Base-by-base conservation (phyloP, 352 stramenopile species). In the Blastocystis sp. region DNA sequence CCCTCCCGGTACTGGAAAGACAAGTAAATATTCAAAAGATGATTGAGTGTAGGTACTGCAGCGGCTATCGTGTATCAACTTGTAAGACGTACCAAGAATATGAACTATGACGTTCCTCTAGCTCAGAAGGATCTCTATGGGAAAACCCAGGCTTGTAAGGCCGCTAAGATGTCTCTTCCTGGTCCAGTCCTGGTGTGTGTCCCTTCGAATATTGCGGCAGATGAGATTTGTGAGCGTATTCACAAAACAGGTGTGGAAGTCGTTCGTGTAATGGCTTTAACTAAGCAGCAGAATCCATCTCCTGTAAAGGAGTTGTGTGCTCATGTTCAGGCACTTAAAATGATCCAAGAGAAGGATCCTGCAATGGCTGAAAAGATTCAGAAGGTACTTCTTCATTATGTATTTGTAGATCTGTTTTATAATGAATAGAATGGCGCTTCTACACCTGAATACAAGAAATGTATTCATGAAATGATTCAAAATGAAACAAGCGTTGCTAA, bases 41-140 rank as follows among this genome's bases (percentile, higher is more conserved):
- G 48, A 44, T 17, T 53, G 9, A 66, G 40, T n/a, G 33, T 84
- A 1, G 96, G 99, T 24, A 99, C 97, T 4, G 98, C 94, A 60
- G 97, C 97, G 2, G 97, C 96, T 3, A 94, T 99, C 35, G 97
- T 99, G n/a, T 99, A 98, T 90, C 96, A 99, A 92, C 94, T 99
- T 91, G 97, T 96, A 33, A 96, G 97, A 90, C 95, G 98, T 90
- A 97, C 97, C 90, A 62, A 51, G 9, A 53, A 54, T 5, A 17
- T 56, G 11, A 17, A 68, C 24, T 30, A 17, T 57, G 73, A 84
- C n/a, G 37, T 69, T 13, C 73, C 73, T 1, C 37, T 44, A 0
- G 59, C 48, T 13, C 30, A 66, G 17, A 54, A 69, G 13, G 30
- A 19, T 42, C 27, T 35, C 7, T 42, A n/a, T 54, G 44, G 27